Base-by-base conservation (phyloP, 768 basidiomycete species). In the Rhizopogon roseolus region DNA sequence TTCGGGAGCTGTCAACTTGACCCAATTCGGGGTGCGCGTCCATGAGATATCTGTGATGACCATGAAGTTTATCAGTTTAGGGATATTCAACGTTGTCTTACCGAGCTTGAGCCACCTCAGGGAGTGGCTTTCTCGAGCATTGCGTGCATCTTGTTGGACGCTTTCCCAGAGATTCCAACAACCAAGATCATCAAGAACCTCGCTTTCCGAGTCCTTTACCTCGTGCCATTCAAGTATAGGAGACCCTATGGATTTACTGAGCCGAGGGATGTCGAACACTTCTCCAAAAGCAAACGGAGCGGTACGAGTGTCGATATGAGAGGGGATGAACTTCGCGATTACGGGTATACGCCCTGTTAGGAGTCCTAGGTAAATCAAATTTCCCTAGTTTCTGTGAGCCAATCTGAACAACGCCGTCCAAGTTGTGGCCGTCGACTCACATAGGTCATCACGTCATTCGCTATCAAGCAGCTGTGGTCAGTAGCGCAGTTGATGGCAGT, bases 391-490 rank as follows among this genome's bases (percentile, higher is more conserved):
- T 73, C 78, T 41, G 41, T 43, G 29, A 50, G 44, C 29, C 22
- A 25, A 25, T 49, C 40, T 22, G 36, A 44, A 42, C 16, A 38
- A 49, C 11, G 45, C 13, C 22, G 3, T 22, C 22, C 22, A 49
- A 50, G 10, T 7, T 7, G 27, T 29, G 4, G 3, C n/a, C 6
- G 3, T 13, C 6, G 46, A 59, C 77, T 59, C 55, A 82, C 82
- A 62, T 82, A 84, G 53, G 86, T 86, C 81, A 88, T 86, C 29
- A 88, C 84, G 69, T 88, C 86, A 73, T 89, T 89, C 6, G 86
- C 86, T 88, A 59, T 16, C 43, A 25, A 29, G 49, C 17, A 11
- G 39, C 34, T 22, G 50, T 50, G 43, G 57, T 55, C 39, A 36
- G 46, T 16, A 11, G 17, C 11, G 11, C 17, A 19, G 22, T 4